Evolutionary conservation across 192 early-diverging fungal genomes (phyloP).

Genomic region (Helicostylum pulchrum): DNA sequence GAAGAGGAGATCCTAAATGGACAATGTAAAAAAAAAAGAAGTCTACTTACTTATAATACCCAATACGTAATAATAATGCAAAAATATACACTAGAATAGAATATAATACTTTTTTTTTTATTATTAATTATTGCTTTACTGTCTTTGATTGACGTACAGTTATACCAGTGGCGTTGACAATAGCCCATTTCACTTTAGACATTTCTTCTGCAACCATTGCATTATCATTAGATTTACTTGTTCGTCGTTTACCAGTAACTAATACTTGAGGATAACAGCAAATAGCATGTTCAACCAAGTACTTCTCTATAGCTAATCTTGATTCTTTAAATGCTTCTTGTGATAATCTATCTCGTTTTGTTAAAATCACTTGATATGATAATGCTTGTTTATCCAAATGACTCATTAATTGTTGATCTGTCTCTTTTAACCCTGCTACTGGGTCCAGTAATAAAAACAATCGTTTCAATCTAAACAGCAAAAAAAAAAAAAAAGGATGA

Average conservation of each 20-base stretch:
- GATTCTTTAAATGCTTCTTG: conserved; percentile 31
- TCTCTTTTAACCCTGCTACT: conserved; percentile 45
- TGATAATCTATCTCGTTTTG: conserved; percentile 44
- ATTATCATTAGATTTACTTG: conserved; percentile 26
- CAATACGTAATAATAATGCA: neutral
- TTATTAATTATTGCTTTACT: conserved; percentile 2
- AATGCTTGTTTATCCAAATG: conserved; percentile 38
- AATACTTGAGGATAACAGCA: conserved; percentile 48
- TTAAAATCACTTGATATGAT: conserved; percentile 51
- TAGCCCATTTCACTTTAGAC: conserved; percentile 16
- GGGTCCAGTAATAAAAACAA: conserved; percentile 48
- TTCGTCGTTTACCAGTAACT: conserved; percentile 35
- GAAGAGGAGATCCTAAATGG: conserved; percentile 41
- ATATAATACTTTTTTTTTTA: neutral
- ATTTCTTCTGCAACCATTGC: conserved; percentile 18
- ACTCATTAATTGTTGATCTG: conserved; percentile 42
- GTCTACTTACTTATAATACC: neutral
- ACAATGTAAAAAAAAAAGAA: conserved; percentile 14
- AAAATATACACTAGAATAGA: neutral
- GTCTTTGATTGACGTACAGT: neutral
- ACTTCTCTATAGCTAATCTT: conserved; percentile 39
- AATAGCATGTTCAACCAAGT: conserved; percentile 42
- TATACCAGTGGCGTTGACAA: conserved; percentile 19
- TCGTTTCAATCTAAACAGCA: conserved; percentile 35
- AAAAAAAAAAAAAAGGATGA: neutral